These are phyloP conservation scores for Melastoma malabathricum DNA, from an alignment of 345 rosid species.

Conservation along the genomic window DNA sequence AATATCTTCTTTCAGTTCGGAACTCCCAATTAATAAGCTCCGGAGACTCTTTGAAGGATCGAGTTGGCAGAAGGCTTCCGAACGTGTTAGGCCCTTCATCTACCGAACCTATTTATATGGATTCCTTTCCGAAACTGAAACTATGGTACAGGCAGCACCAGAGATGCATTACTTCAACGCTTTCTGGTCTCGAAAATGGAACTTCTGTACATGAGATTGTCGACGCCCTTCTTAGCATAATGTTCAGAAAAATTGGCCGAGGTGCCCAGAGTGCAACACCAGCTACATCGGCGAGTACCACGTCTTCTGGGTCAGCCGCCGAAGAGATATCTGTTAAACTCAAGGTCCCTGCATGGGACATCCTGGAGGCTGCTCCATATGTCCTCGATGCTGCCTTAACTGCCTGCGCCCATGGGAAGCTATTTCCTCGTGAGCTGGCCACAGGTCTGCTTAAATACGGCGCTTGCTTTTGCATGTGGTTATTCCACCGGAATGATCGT, in stretches of 20 bases:
- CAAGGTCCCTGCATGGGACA: constrained; percentile 91
- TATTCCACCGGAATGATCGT: no score
- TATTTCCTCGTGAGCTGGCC: constrained; percentile 91
- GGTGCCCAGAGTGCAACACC: constrained; percentile 30
- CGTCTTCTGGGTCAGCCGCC: constrained; percentile 46
- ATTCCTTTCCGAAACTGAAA: constrained; percentile 64
- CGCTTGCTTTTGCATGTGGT: no score
- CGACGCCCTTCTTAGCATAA: constrained; percentile 67
- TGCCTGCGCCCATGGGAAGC: constrained; percentile 84
- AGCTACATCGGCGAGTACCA: constrained; percentile 69
- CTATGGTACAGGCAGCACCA: constrained; percentile 80
- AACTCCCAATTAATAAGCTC: constrained; percentile 53
- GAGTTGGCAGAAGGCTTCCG: constrained; percentile 38
- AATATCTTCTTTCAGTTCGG: constrained; percentile 64
- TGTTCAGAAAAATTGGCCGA: constrained; percentile 66
- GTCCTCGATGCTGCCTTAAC: constrained; percentile 83
- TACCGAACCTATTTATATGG: constrained; percentile 54
- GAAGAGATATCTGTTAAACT: constrained; percentile 56
- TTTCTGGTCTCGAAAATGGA: constrained; percentile 60
- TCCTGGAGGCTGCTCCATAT: constrained; percentile 77
- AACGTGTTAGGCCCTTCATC: constrained; percentile 22
- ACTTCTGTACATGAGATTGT: constrained; percentile 77
- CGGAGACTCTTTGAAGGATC: constrained; percentile 52
- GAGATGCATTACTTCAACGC: constrained; percentile 72
- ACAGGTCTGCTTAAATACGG: constrained; percentile 73